Percentiles rank a stretch among this genome's conserved stretches.
These are phyloP conservation scores for Bacidia gigantensis DNA, from an alignment of 495 filamentous ascomycete species.

Conservation along the genomic window DNA sequence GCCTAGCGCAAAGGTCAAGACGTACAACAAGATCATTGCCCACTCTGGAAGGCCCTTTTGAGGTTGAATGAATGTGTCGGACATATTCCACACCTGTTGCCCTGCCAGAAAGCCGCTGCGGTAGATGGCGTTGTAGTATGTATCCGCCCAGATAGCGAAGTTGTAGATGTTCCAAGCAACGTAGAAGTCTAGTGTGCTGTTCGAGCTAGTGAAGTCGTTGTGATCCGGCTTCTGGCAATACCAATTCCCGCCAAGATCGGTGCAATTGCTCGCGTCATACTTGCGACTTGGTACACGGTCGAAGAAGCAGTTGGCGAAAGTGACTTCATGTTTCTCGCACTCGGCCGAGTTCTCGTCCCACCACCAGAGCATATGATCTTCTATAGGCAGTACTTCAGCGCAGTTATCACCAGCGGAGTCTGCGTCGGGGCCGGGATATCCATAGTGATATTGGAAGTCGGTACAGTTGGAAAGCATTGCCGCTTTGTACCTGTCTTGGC, in stretches of 20 bases:
- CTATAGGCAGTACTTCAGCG: neutral
- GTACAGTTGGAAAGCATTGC: neutral
- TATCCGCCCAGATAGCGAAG: neutral
- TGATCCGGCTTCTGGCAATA: neutral
- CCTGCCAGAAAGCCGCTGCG: neutral
- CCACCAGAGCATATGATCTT: neutral
- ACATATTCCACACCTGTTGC: neutral
- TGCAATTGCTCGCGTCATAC: neutral
- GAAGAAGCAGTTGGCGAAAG: constrained; percentile 4
- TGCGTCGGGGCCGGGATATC: neutral
- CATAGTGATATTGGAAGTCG: neutral
- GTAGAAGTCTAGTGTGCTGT: neutral
- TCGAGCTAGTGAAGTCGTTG: neutral
- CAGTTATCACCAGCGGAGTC: neutral
- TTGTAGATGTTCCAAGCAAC: constrained; percentile 6
- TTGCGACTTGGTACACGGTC: neutral
- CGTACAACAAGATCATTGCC: neutral
- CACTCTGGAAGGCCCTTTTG: neutral
- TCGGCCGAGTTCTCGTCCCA: neutral
- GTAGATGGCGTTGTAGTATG: neutral
- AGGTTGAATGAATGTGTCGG: neutral
- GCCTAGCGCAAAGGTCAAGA: neutral
- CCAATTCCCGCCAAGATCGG: neutral
- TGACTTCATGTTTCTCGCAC: neutral
- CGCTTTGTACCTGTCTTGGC: no score